Evolutionary conservation across 1,139 yeast genomes (phyloP).

Genomic region (Magnusiomyces tetraspermus): DNA sequence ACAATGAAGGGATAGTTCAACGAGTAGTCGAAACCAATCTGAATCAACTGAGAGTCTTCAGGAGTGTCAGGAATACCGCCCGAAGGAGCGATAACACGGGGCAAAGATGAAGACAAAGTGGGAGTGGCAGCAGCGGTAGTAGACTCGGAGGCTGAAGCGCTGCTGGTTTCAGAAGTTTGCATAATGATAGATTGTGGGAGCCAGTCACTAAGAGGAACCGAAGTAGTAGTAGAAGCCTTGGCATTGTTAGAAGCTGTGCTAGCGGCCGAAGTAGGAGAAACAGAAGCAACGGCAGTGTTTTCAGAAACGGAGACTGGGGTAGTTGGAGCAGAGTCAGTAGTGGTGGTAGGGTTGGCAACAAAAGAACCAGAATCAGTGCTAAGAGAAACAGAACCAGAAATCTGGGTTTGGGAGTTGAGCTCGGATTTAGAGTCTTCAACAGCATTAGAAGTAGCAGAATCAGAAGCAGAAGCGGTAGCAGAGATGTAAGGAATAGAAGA

Average conservation of each 20-base stretch:
- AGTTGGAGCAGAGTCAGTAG: conserved; percentile 1
- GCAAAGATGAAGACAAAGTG: conserved; percentile 28
- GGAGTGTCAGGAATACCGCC: conserved; percentile 27
- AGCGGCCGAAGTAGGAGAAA: conserved; percentile 10
- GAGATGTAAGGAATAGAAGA: conserved; percentile 31
- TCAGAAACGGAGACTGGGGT: conserved; percentile 9
- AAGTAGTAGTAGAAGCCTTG: conserved; percentile 10
- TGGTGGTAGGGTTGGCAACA: background rate
- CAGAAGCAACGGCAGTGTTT: conserved; percentile 10
- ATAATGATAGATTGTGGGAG: conserved; percentile 11
- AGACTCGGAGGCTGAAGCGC: conserved; percentile 11
- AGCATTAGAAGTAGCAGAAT: background rate
- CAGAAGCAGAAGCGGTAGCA: conserved; percentile 5
- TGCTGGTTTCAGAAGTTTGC: conserved; percentile 11
- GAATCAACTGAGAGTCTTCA: conserved; percentile 28
- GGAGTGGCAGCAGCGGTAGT: conserved; percentile 18
- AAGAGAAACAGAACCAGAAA: conserved; percentile 9
- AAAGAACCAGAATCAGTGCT: no score
- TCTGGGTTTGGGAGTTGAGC: background rate
- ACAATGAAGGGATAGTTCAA: conserved; percentile 37
- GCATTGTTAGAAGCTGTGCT: conserved; percentile 13
- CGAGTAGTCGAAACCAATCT: conserved; percentile 35
- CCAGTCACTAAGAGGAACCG: conserved; percentile 13
- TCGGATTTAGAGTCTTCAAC: no score
- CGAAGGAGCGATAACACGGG: conserved; percentile 34